These are phyloP conservation scores for Solanum bulbocastanum DNA, from an alignment of 257 asterid species.

Conservation along the genomic window DNA sequence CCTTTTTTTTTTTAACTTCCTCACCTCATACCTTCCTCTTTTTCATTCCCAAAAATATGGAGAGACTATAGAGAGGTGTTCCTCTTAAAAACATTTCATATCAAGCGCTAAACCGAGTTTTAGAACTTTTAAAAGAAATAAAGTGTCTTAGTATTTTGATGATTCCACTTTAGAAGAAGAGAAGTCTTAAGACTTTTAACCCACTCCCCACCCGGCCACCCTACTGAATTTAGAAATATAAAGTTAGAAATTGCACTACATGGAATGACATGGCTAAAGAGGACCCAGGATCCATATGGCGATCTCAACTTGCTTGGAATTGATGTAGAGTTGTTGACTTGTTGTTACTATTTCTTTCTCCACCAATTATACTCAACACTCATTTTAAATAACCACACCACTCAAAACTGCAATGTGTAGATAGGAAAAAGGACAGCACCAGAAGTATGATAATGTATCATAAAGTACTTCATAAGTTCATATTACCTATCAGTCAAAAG, in stretches of 20 bases:
- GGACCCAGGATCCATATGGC: not conserved
- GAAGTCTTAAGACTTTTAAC: not conserved
- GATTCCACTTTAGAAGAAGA: not conserved
- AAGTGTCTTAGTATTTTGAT: not conserved
- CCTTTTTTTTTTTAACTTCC: not conserved
- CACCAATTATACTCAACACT: not conserved
- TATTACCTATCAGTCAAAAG: slow-evolving; percentile 92
- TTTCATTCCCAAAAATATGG: not conserved
- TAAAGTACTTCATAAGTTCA: not conserved
- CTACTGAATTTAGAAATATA: not conserved
- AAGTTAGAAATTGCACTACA: not conserved
- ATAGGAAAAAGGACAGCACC: not conserved
- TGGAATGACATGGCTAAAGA: not conserved
- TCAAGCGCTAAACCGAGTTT: not conserved
- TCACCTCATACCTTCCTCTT: not conserved
- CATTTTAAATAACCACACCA: not conserved
- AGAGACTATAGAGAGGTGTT: not conserved
- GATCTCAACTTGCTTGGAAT: not conserved
- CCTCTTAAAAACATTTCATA: not conserved
- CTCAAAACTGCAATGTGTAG: not conserved
- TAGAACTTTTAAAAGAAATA: not conserved
- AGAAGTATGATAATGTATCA: not conserved
- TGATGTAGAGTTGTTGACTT: not conserved
- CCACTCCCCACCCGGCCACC: not conserved
- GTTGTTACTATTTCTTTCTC: not conserved